Evolutionary conservation across 345 rosid species (phyloP).

Genomic region (Odontarrhena argentea): DNA sequence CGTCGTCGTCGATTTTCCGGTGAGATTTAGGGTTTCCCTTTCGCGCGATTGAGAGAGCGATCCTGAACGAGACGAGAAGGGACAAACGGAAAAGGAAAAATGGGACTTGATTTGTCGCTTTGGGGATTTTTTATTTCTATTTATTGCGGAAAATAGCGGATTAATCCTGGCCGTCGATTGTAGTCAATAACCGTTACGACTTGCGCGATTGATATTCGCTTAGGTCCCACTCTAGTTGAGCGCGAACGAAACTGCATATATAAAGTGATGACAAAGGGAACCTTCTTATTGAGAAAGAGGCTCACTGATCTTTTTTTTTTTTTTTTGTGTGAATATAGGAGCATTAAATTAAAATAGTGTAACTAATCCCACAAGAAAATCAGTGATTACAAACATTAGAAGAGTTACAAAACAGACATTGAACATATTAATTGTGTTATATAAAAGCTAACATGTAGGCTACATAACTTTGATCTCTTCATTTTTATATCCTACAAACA

Average conservation of each 20-base stretch:
- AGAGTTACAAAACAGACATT: no score
- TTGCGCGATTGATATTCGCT: not conserved
- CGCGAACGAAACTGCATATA: constrained; percentile 20
- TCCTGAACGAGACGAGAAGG: constrained; percentile 14
- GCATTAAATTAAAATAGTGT: no score
- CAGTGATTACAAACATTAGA: no score
- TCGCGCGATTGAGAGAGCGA: constrained; percentile 2
- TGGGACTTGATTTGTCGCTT: not conserved
- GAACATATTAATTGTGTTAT: no score
- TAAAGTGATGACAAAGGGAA: no score
- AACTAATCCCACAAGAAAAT: no score
- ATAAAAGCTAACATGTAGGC: no score
- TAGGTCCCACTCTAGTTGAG: constrained; percentile 25
- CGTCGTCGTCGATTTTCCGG: constrained; percentile 34
- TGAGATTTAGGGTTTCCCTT: constrained; percentile 24
- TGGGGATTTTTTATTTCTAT: not conserved
- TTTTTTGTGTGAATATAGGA: no score
- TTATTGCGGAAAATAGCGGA: not conserved
- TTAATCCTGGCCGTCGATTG: constrained; percentile 22
- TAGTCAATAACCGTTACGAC: constrained; percentile 35
- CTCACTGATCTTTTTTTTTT: no score
- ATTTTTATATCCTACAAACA: no score
- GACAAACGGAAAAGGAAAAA: not conserved
- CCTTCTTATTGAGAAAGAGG: no score
- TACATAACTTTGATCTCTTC: no score